Base-by-base conservation (phyloP, 1,284 basidiomycete genomes). In the Malassezia japonica region DNA sequence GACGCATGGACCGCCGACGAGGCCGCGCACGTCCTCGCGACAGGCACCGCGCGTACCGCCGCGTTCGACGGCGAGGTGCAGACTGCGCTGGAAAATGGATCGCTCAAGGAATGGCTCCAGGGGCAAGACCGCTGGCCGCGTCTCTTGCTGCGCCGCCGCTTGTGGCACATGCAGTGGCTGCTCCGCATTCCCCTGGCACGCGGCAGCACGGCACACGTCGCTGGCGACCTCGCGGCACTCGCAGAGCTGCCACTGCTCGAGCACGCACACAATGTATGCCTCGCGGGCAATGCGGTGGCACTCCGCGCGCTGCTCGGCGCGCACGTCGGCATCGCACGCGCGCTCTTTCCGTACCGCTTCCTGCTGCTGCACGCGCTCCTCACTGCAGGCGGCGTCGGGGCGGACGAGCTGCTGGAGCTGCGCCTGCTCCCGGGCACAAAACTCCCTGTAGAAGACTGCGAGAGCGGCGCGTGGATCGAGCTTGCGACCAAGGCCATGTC, bases 101-200 rank as follows among this genome's bases (percentile, higher is more conserved):
- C 40, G 16, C 31, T 20, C 29, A 25, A 32, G 15, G 41, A n/a
- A 10, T 20, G 15, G 20, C 10, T 24, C 20, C 21, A 12, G 7
- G 29, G 15, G 8, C 15, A 10, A 7, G 12, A 15, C 5, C 39
- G 46, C 13, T 18, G 36, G 20, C 27, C 46, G 8, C 46, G 39
- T 18, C 27, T 48, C 6, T 13, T 54, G 9, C 31, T 54, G 15
- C 51, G 51, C 18, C 46, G 51, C 29, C 28, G 48, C 37, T 29
- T 54, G n/a, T 54, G 51, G 51, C 51, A 44, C 37, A 43, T 54
- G 51, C 46, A 37, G 27, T 54, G 51, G 51, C 51, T 54, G 13
- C 41, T 54, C 21, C 33, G 46, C 43, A 48, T 54, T 13, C 47
- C 45, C 8, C 39, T 48, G 6, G 40, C 46, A 8, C 13, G 24